Conservation (phyloP, 1,284 basidiomycete genomes). For the Golubevia sp. region DNA sequence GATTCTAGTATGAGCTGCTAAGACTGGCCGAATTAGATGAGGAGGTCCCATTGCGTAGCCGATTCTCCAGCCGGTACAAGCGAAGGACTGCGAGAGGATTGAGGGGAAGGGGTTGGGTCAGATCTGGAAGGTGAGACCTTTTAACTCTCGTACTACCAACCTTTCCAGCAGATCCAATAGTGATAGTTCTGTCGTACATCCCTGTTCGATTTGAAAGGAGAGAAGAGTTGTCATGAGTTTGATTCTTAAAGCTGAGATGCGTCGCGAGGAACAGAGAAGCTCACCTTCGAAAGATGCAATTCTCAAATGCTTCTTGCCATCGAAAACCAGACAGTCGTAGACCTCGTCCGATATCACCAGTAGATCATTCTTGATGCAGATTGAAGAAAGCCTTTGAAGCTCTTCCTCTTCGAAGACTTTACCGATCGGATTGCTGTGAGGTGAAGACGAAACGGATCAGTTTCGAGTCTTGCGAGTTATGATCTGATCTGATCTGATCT, state of each 20-base stretch:
- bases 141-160: slow-evolving; percentile 33
- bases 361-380: slow-evolving; percentile 90
- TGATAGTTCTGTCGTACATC: slow-evolving; percentile 96
- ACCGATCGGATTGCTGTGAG: slow-evolving; percentile 71
- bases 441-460: background rate
- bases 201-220: slow-evolving; percentile 62
- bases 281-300: slow-evolving; percentile 70
- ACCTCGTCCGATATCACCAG: slow-evolving; percentile 90
- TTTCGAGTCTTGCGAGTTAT: no score
- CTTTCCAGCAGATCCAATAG: slow-evolving; percentile 77
- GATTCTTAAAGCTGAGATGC: no score
- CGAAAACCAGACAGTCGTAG: slow-evolving; percentile 92
- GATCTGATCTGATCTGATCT: no score
- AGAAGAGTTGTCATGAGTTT: no score
- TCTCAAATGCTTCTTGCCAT: slow-evolving; percentile 83
- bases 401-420: slow-evolving; percentile 89
- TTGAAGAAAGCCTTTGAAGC: slow-evolving; percentile 78
- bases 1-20: slow-evolving; percentile 89
- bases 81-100: slow-evolving; percentile 71
- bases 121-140: slow-evolving; percentile 17
- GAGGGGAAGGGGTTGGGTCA: background rate
- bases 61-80: slow-evolving; percentile 95
- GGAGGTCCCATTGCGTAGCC: slow-evolving; percentile 91
- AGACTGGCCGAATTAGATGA: slow-evolving; percentile 80
- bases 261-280: no score